These are phyloP conservation scores for Coleophoma cylindrospora DNA, from an alignment of 2,329 filamentous ascomycete genomes.

Conservation along the genomic window DNA sequence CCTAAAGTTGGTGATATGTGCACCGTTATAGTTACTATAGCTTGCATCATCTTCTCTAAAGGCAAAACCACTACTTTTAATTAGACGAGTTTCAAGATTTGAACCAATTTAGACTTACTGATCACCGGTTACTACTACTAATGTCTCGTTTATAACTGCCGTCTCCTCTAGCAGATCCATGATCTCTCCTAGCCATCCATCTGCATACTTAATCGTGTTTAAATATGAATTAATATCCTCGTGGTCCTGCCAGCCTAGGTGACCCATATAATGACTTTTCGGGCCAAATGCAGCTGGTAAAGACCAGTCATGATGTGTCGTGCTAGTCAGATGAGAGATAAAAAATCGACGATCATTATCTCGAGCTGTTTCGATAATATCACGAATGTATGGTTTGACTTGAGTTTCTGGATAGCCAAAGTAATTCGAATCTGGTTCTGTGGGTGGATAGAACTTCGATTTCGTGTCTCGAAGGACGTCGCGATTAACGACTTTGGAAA, in stretches of 20 bases:
- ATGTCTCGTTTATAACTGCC: slow-evolving; percentile 37
- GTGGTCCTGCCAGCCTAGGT: slow-evolving; percentile 9
- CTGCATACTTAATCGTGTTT: slow-evolving; percentile 34
- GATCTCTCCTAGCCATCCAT: slow-evolving; percentile 32
- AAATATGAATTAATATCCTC: slow-evolving; percentile 32
- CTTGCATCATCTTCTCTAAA: slow-evolving; percentile 34
- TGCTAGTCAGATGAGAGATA: slow-evolving; percentile 30
- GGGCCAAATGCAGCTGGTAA: slow-evolving; percentile 25
- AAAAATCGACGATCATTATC: slow-evolving; percentile 27
- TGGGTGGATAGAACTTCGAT: slow-evolving; percentile 24
- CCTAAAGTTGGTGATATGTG: slow-evolving; percentile 36
- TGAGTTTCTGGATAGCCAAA: slow-evolving; percentile 37
- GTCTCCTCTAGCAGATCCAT: slow-evolving; percentile 35
- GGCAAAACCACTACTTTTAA: slow-evolving; percentile 26
- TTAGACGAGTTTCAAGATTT: not conserved
- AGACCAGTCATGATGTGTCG: slow-evolving; percentile 38
- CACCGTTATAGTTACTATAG: slow-evolving; percentile 36
- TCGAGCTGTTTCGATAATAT: slow-evolving; percentile 26
- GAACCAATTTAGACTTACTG: slow-evolving; percentile 9
- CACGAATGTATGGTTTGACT: slow-evolving; percentile 31
- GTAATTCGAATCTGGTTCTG: slow-evolving; percentile 32
- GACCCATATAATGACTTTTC: slow-evolving; percentile 26
- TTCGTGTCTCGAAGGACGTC: slow-evolving; percentile 21
- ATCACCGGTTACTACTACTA: slow-evolving; percentile 41
- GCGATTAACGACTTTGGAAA: slow-evolving; percentile 24